phyloP scores from a whole-genome alignment of 1,139 yeast species.

The Candida sanyaensis region DNA sequence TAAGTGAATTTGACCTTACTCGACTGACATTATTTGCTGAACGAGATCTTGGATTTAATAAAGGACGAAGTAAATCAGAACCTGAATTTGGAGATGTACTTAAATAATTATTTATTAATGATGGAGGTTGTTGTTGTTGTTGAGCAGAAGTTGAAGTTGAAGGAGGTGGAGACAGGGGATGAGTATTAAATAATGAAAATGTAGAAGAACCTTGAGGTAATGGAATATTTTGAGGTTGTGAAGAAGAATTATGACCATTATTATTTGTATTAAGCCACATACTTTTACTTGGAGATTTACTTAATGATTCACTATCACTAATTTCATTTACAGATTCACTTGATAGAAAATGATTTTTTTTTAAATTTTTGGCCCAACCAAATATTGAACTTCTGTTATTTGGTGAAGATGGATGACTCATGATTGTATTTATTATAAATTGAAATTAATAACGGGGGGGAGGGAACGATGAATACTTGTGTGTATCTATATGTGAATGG shows the following conservation, averaged over 20 bases:
- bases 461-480: too few species aligned
- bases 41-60: conserved; percentile 50
- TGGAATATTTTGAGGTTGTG: conserved; percentile 4
- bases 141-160: neutral
- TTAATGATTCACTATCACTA: conserved; percentile 21
- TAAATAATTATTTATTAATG: conserved; percentile 10
- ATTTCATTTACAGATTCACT: conserved; percentile 45
- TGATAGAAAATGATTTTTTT: conserved; percentile 39
- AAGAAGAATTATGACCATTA: neutral
- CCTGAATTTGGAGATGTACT: conserved; percentile 16
- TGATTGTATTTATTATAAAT: conserved; percentile 10
- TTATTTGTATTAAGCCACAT: neutral
- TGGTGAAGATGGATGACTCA: conserved; percentile 48
- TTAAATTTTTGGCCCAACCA: conserved; percentile 52
- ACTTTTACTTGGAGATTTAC: neutral
- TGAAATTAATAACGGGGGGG: neutral
- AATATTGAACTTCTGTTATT: conserved; percentile 43
- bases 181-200: conserved; percentile 4
- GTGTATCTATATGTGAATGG: too few species aligned
- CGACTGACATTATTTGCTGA: conserved; percentile 50
- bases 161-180: neutral
- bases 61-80: conserved; percentile 46
- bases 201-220: conserved; percentile 1
- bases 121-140: conserved; percentile 14
- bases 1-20: conserved; percentile 39